Evolutionary conservation across 83 land plant genomes (phyloP).

Genomic region (Picea abies): DNA sequence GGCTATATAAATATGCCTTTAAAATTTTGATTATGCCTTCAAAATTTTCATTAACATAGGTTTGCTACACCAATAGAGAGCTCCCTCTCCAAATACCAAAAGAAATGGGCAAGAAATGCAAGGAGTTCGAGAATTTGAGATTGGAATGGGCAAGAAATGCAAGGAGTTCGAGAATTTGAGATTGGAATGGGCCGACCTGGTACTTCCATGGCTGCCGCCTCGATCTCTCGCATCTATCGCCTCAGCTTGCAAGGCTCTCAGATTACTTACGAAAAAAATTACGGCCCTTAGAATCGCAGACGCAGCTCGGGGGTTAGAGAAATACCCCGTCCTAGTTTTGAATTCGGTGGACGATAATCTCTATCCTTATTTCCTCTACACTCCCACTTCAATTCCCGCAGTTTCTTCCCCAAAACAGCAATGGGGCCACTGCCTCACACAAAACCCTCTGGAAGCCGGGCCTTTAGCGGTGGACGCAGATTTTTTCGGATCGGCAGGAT

Average conservation of each 20-base stretch:
- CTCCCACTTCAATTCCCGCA: conserved; percentile 21
- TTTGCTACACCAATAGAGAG: no score
- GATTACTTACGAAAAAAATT: conserved; percentile 20
- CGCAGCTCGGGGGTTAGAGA: conserved; percentile 58
- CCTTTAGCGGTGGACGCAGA: background rate
- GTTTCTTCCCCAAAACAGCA: conserved; percentile 24
- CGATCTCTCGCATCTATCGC: conserved; percentile 45
- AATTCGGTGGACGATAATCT: conserved; percentile 25
- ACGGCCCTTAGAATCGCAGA: conserved; percentile 36
- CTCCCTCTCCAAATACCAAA: no score
- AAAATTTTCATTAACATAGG: no score
- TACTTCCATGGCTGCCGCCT: conserved; percentile 50
- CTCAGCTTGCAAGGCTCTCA: conserved; percentile 36
- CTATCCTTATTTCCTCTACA: conserved; percentile 59
- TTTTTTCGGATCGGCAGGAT: background rate
- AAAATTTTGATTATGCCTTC: no score
- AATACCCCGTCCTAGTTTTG: conserved; percentile 38
- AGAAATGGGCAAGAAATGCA: no score
- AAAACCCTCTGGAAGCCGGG: background rate
- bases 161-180: no score
- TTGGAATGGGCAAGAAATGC: conserved; percentile 11
- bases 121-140: no score
- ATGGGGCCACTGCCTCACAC: conserved; percentile 35
- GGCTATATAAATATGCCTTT: no score
- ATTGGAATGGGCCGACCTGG: conserved; percentile 16